phyloP scores from a whole-genome alignment of 345 rosid genomes.

The Noccaea bulbosa region DNA sequence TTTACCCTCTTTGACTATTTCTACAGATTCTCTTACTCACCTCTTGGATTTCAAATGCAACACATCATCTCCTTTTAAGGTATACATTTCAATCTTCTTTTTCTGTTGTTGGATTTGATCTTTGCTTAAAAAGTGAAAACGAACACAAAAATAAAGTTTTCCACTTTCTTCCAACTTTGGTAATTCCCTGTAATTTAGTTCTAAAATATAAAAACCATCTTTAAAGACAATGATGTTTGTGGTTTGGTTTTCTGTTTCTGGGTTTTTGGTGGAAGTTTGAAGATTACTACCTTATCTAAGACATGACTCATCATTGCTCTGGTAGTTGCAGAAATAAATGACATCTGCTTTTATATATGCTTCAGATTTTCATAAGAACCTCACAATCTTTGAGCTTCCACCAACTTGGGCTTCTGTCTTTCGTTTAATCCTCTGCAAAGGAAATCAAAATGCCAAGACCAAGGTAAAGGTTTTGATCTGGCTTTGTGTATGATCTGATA shows the following conservation, averaged over 20 bases:
- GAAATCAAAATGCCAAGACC: conserved; percentile 68
- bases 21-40: neutral
- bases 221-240: neutral
- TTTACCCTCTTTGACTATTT: conserved; percentile 34
- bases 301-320: conserved; percentile 18
- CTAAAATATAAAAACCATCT: neutral
- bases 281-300: neutral
- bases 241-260: neutral
- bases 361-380: conserved; percentile 43
- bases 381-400: conserved; percentile 27
- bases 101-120: neutral
- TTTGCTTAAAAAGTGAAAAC: neutral
- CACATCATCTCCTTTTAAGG: conserved; percentile 27
- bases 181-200: neutral
- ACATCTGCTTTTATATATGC: conserved; percentile 3
- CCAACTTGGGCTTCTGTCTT: conserved; percentile 20
- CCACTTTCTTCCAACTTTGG: neutral
- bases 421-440: neutral
- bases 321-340: conserved; percentile 32
- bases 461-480: conserved; percentile 53
- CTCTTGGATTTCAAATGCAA: conserved; percentile 20
- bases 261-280: neutral
- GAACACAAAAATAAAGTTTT: neutral
- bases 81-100: conserved; percentile 4
- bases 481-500: neutral